Base-by-base conservation (phyloP, 2,329 filamentous ascomycete genomes). In the Penicillium sp. region DNA sequence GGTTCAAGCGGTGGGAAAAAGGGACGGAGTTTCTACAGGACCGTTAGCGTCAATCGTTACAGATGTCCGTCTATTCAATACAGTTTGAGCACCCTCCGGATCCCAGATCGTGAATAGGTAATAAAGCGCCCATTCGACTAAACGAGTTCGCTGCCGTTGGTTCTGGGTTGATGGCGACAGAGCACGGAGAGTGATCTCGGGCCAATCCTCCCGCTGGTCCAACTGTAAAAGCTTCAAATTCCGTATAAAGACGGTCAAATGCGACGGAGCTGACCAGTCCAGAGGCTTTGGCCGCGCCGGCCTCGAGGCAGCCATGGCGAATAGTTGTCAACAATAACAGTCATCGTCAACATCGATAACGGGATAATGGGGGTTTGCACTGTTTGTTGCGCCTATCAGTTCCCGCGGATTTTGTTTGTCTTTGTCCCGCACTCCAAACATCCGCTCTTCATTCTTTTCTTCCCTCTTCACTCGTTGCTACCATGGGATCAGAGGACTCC, bases 1-100 rank as follows among this genome's bases (percentile, higher is more conserved):
- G 90, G 87, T 54, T 95, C 89, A 48, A 85, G 74, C 0, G 92
- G 86, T 11, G 92, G 92, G 57, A 93, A 96, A 70, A 90, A 92
- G 0, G 87, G 85, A 41, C 82, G 81, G 7, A 96, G 74, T 74
- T 92, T 95, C 84, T 90, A 55, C 23, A n/a, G 20, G 16, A n/a
- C 29, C 17, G 32, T 51, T 36, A 48, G 47, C 27, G 30, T 16
- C 39, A 30, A 29, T 54, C 8, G 15, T n/a, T 17, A 6, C 16
- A 17, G 15, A 29, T 5, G 2, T 27, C 13, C 15, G 4, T n/a
- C 8, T 12, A 7, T 13, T n/a, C 35, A 37, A 29, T 72, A 87
- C 85, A 68, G 82, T 82, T 46, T 77, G 75, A 12, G 88, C 77
- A 53, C 85, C 83, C 8, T 82, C 76, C 0, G 78, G 76, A 57